These are phyloP conservation scores for Petunia axillaris DNA, from an alignment of 257 asterid species.

Conservation along the genomic window DNA sequence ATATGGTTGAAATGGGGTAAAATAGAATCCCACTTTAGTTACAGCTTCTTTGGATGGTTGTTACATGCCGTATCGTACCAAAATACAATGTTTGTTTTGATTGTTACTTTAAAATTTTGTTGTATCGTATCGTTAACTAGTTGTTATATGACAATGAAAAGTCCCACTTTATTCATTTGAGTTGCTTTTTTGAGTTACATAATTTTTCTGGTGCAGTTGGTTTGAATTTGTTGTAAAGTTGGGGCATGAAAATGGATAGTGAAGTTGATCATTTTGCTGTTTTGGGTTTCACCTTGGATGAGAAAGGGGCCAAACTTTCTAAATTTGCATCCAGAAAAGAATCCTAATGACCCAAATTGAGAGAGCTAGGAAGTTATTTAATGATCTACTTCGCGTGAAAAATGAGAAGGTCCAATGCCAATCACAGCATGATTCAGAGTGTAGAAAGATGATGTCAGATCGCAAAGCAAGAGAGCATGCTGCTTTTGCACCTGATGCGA, in stretches of 20 bases:
- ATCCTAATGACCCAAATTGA: constrained; percentile 51
- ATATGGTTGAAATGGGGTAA: too few relatives aligned
- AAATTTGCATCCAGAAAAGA: constrained; percentile 36
- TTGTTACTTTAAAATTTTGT: too few relatives aligned
- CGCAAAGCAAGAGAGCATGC: constrained; percentile 67
- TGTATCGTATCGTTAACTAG: too few relatives aligned
- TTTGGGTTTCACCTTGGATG: constrained; percentile 52
- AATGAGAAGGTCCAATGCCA: constrained; percentile 57
- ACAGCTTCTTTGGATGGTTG: too few relatives aligned
- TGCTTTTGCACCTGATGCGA: constrained; percentile 51
- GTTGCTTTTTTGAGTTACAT: too few relatives aligned
- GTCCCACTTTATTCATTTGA: too few relatives aligned
- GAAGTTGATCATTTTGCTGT: constrained; percentile 58
- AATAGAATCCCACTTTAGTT: too few relatives aligned
- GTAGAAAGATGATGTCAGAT: constrained; percentile 70
- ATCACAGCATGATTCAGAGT: constrained; percentile 61
- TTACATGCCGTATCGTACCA: too few relatives aligned
- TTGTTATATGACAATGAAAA: too few relatives aligned
- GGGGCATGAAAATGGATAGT: constrained; percentile 40
- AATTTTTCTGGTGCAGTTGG: too few relatives aligned
- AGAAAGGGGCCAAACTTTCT: constrained; percentile 56
- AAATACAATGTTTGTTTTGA: too few relatives aligned
- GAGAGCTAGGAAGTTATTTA: constrained; percentile 63
- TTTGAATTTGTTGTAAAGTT: too few relatives aligned
- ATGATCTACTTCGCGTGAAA: constrained; percentile 59